Evolutionary conservation across 139 green algal species (phyloP), one percentile per base, ranked within the genome.

Genomic region (Diplosphaera chodatii): DNA sequence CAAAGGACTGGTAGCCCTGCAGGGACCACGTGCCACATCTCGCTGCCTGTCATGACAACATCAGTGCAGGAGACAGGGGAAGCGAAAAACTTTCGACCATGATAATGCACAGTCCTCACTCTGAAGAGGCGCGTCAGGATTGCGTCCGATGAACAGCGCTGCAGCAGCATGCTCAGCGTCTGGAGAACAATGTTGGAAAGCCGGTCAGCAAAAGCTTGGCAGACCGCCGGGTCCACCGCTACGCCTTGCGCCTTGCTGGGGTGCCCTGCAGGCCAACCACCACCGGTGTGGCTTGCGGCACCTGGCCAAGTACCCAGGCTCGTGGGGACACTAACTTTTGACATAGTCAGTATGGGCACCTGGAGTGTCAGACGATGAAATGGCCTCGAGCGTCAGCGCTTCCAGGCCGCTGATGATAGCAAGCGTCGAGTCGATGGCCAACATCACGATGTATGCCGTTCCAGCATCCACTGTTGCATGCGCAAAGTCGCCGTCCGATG

Each of bases 381-480:
- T 59, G 16, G 48, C 48, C 48, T 59, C 48, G 3, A 59, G 48
- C 31, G 85, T 78, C 32, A 93, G 77, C 55, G 77, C 74, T 73
- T 93, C 87, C 23, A 89, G 34, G 29, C 76, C 72, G 3, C 69
- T 56, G n/a, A 90, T 85, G 8, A 89, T 68, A 4, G 33, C 72
- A 48, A 93, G 70, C 48, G 91, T 48, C 8, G 76, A 63, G 68
- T 93, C 88, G 23, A 93, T 74, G 28, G 78, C 78, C 28, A 91
- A 71, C 69, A 86, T 84, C 20, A 76, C 69, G 4, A 91, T 75
- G 69, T 84, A 86, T n/a, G 71, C 75, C 4, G 66, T 59, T 29
- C 78, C 78, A 21, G 40, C 63, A 25, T 77, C 74, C 10, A 34
- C 33, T 23, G 48, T 3, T 10, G 73, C 73, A 13, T 18, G 69